Evolutionary conservation across 139 green algal species (phyloP).

Genomic region (Chloropicon primus): DNA sequence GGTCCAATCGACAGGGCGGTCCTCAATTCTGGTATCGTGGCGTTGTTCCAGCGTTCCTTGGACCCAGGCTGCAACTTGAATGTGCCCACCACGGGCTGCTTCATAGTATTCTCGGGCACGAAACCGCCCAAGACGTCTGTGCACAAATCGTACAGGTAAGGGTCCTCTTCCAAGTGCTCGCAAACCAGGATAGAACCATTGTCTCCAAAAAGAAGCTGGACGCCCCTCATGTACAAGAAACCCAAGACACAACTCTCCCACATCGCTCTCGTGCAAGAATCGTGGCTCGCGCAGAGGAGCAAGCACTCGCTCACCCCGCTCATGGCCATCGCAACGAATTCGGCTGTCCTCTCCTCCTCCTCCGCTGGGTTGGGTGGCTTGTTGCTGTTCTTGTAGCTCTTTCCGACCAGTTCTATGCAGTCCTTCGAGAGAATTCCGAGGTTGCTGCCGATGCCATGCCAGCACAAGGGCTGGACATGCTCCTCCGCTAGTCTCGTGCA

Average conservation of each 20-base stretch:
- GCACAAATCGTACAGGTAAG: background rate
- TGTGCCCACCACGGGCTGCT: background rate
- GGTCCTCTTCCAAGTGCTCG: background rate
- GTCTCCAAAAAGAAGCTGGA: background rate
- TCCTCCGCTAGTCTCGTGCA: background rate
- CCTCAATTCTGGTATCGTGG: too few species aligned
- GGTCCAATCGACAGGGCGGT: too few species aligned
- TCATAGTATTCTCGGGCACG: background rate
- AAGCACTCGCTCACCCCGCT: background rate
- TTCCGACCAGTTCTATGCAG: background rate
- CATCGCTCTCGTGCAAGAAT: background rate
- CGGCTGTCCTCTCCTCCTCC: background rate
- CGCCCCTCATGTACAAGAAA: background rate
- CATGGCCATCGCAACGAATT: background rate
- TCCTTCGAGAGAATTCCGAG: background rate
- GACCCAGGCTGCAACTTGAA: too few species aligned
- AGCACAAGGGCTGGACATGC: background rate
- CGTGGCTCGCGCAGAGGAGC: background rate
- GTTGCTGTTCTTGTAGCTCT: background rate
- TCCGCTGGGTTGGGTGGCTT: background rate
- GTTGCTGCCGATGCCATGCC: background rate
- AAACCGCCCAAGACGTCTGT: background rate
- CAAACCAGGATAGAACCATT: background rate
- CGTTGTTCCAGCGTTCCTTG: too few species aligned
- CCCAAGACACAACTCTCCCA: background rate